Evolutionary conservation across 2,329 filamentous ascomycete genomes (phyloP), one percentile per base, ranked within the genome.

Genomic region (Septoria petroselini): DNA sequence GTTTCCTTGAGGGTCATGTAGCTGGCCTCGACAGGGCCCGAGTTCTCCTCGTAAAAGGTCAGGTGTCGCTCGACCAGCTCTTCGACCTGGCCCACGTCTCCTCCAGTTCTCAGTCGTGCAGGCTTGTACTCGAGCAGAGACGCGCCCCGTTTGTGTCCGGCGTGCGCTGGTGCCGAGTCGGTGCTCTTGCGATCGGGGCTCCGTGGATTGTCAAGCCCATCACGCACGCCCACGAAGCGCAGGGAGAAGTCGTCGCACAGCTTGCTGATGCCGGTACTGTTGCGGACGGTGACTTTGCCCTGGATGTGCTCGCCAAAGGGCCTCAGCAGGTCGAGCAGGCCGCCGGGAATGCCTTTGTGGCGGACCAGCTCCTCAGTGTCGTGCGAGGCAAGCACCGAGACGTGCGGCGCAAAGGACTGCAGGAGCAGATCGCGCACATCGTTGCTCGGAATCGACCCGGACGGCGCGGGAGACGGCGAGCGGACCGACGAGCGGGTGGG

Each of bases 181-280:
- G 70, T 63, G 44, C 67, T 71, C 50, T 62, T 61, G 51, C 67
- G 65, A 40, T 65, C 62, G 19, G 66, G 50, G 27, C 58, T 55
- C 17, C 65, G 52, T 18, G 68, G 70, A 35, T 65, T 64, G 34
- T 73, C 70, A 35, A 76, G 64, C 21, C 73, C 73, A 62, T 77
- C 73, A 50, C 82, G 83, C 47, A 94, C 80, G 51, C 82, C 80
- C 4, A 86, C 83, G 67, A 98, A 96, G 48, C 89, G 85, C 50
- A 98, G 79, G 1, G 88, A 85, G 69, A 90, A 98, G 67, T 97
- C 90, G 48, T 96, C 91, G 73, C 86, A 91, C 31, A 82, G 80
- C 64, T 83, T 83, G 65, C 89, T 91, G 35, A 85, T 81, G 7
- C 93, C 91, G 59, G 88, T 83, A 65, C 91, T 96, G 70, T 98